A percentile compares a stretch with the other conserved stretches of the same genome.
Evolutionary conservation across 139 green algal species (phyloP).

Genomic region (Tetradesmus lagerheimii): DNA sequence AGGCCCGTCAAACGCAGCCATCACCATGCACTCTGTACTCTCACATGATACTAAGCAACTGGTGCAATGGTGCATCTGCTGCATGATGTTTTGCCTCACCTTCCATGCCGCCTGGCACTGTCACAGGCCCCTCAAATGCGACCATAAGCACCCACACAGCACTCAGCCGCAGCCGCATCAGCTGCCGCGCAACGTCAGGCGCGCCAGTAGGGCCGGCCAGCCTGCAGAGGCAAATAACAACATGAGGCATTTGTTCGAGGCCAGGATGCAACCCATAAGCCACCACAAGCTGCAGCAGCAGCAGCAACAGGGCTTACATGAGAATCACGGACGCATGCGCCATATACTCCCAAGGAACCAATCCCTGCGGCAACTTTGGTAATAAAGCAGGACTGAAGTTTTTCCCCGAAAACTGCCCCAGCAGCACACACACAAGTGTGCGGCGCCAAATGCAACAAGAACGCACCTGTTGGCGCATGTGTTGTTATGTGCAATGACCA

Average conservation of each 20-base stretch:
- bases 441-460: not conserved
- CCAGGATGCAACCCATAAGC: no score
- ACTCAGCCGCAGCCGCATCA: conserved; percentile 70
- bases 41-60: no score
- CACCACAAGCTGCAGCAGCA: not conserved
- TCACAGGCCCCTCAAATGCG: conserved; percentile 69
- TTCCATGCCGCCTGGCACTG: conserved; percentile 58
- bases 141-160: conserved; percentile 82
- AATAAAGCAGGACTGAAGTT: no score
- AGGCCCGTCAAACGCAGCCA: conserved; percentile 75
- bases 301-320: no score
- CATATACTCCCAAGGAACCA: no score
- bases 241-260: no score
- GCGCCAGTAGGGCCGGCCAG: conserved; percentile 62
- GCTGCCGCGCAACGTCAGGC: conserved; percentile 65
- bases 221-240: not conserved
- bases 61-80: no score
- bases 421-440: no score
- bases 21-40: conserved; percentile 55
- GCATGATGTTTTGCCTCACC: conserved; percentile 37
- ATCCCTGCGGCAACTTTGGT: no score
- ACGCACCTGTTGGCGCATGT: conserved; percentile 56
- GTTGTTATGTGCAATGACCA: conserved; percentile 86
- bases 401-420: no score
- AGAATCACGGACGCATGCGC: no score